Evolutionary conservation across 1,139 yeast genomes (phyloP).

Genomic region (Saccharomycopsis hybrid): DNA sequence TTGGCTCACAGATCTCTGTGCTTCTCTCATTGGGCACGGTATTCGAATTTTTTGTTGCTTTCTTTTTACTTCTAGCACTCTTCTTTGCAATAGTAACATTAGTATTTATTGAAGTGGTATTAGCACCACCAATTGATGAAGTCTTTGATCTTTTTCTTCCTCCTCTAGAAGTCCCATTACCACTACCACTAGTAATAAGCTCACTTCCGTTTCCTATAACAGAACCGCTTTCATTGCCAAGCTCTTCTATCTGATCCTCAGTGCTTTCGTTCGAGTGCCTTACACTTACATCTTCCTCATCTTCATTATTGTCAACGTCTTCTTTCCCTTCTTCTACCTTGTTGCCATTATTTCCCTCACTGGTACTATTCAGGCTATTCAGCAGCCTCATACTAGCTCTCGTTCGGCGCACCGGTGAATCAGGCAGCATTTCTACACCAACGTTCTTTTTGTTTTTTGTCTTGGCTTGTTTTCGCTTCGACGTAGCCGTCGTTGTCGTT

Average conservation of each 20-base stretch:
- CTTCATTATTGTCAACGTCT: neutral
- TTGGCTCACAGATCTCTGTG: neutral
- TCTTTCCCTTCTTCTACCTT: neutral
- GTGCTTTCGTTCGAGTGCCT: neutral
- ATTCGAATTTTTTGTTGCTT: neutral
- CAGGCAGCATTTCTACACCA: neutral
- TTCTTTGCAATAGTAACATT: neutral
- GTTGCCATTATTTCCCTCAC: neutral
- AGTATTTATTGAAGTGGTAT: too few relatives aligned
- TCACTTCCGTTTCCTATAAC: neutral
- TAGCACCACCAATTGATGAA: neutral
- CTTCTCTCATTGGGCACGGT: neutral
- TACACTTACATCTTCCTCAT: neutral
- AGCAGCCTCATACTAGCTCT: neutral
- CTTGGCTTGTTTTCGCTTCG: neutral
- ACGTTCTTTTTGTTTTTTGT: too few relatives aligned
- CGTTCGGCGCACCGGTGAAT: neutral
- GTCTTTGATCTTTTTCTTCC: neutral
- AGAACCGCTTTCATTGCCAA: neutral
- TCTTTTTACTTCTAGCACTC: neutral
- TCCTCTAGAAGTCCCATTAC: neutral
- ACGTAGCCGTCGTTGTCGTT: neutral
- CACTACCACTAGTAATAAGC: neutral
- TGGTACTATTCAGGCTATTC: neutral
- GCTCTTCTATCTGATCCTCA: neutral